Conservation (phyloP, 805 yeast genomes). For the Zygosaccharomyces pseudorouxii region DNA sequence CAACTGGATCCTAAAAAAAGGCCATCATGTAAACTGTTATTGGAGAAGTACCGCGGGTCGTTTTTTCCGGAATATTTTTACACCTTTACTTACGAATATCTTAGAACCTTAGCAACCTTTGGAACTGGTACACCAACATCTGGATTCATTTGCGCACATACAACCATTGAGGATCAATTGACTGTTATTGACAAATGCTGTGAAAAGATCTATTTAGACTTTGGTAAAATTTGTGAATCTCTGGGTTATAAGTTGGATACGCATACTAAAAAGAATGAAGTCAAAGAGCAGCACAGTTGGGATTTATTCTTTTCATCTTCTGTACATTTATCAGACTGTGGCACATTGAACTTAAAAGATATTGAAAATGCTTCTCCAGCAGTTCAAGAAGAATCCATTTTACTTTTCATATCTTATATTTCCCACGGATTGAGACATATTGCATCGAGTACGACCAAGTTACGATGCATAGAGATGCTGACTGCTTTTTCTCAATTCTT, state of each 20-base stretch:
- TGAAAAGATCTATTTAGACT: constrained; percentile 54
- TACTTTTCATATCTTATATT: constrained; percentile 27
- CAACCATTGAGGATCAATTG: constrained; percentile 18
- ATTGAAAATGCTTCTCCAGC: constrained; percentile 5
- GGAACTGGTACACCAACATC: constrained; percentile 22
- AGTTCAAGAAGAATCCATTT: constrained; percentile 26
- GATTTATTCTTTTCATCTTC: constrained; percentile 16
- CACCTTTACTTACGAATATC: constrained; percentile 63
- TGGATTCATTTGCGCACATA: constrained; percentile 16
- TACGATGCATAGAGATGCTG: constrained; percentile 68
- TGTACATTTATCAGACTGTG: constrained; percentile 12
- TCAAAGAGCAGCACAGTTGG: background rate
- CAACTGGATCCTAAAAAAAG: constrained; percentile 58
- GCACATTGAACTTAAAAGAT: constrained; percentile 11
- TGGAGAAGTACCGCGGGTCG: constrained; percentile 45
- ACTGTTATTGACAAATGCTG: constrained; percentile 36
- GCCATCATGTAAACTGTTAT: constrained; percentile 47
- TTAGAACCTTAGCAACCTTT: constrained; percentile 39
- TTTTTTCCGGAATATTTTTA: constrained; percentile 69
- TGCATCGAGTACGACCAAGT: constrained; percentile 16
- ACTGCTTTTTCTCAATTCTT: constrained; percentile 70
- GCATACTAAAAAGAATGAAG: background rate
- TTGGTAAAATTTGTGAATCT: constrained; percentile 39
- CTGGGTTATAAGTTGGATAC: constrained; percentile 17
- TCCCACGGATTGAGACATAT: constrained; percentile 27